These are phyloP conservation scores for Nakaseomyces bracarensis DNA, from an alignment of 1,139 yeast genomes.

Conservation along the genomic window DNA sequence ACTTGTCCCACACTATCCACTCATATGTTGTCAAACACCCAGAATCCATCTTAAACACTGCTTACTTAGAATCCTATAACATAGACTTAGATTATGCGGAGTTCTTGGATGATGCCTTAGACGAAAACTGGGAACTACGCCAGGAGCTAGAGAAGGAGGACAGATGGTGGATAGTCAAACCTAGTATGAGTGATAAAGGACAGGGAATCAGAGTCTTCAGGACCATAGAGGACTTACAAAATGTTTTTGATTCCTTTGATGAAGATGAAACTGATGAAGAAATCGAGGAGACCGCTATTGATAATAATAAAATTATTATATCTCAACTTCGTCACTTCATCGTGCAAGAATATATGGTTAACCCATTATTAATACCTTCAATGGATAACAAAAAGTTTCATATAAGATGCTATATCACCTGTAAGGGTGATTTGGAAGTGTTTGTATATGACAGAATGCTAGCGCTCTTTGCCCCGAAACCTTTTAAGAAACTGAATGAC, in stretches of 20 bases:
- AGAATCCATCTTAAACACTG: slow-evolving; percentile 44
- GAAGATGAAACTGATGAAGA: slow-evolving; percentile 54
- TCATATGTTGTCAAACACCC: slow-evolving; percentile 72
- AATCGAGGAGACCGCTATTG: slow-evolving; percentile 36
- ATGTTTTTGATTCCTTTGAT: slow-evolving; percentile 76
- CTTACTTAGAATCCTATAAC: slow-evolving; percentile 70
- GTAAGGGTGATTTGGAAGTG: slow-evolving; percentile 65
- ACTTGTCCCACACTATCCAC: slow-evolving; percentile 69
- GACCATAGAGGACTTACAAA: slow-evolving; percentile 71
- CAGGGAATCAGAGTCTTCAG: slow-evolving; percentile 84
- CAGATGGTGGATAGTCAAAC: slow-evolving; percentile 80
- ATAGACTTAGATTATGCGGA: slow-evolving; percentile 95
- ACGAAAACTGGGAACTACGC: slow-evolving; percentile 81
- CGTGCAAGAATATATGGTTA: slow-evolving; percentile 66
- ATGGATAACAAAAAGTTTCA: slow-evolving; percentile 78
- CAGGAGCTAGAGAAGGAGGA: slow-evolving; percentile 62
- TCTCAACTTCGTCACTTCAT: slow-evolving; percentile 87
- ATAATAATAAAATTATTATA: slow-evolving; percentile 50
- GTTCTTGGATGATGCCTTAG: slow-evolving; percentile 84
- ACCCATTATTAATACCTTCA: slow-evolving; percentile 55
- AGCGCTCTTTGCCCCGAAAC: slow-evolving; percentile 62
- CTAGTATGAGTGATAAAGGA: slow-evolving; percentile 95
- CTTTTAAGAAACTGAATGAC: slow-evolving; percentile 39
- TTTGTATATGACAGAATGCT: slow-evolving; percentile 73
- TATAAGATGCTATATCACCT: slow-evolving; percentile 75